These are phyloP conservation scores for Neonectria sp. DNA, from an alignment of 2,329 filamentous ascomycete genomes.

Conservation along the genomic window DNA sequence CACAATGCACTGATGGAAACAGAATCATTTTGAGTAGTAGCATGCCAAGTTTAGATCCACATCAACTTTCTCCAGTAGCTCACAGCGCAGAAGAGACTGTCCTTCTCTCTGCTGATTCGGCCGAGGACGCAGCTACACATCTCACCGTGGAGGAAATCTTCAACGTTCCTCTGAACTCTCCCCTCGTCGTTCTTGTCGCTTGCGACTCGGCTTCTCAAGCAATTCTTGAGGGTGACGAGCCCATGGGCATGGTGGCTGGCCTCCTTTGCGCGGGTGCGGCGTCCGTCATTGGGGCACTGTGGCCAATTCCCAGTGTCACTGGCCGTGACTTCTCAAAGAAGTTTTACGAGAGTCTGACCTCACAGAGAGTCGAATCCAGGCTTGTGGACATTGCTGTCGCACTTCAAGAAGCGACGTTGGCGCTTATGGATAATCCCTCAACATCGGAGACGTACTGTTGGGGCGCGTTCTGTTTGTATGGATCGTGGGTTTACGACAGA, in stretches of 20 bases:
- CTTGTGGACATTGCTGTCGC: background rate
- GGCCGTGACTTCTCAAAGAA: background rate
- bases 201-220: background rate
- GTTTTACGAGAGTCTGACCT: background rate
- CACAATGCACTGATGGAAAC: background rate
- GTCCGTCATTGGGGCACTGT: background rate
- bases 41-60: background rate
- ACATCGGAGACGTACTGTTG: background rate
- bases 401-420: background rate
- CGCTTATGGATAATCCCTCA: background rate
- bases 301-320: background rate
- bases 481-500: background rate
- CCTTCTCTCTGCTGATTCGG: background rate
- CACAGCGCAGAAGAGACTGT: background rate
- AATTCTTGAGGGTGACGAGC: background rate
- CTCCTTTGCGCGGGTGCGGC: background rate
- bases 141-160: background rate
- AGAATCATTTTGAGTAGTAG: background rate
- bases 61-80: background rate
- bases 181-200: background rate
- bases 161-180: background rate
- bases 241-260: background rate
- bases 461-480: background rate
- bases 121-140: background rate
- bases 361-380: background rate